Percentiles rank a stretch among this genome's conserved stretches.
Evolutionary conservation across 108 stramenopile genomes (phyloP).

Genomic region (Cyclotella sp.): DNA sequence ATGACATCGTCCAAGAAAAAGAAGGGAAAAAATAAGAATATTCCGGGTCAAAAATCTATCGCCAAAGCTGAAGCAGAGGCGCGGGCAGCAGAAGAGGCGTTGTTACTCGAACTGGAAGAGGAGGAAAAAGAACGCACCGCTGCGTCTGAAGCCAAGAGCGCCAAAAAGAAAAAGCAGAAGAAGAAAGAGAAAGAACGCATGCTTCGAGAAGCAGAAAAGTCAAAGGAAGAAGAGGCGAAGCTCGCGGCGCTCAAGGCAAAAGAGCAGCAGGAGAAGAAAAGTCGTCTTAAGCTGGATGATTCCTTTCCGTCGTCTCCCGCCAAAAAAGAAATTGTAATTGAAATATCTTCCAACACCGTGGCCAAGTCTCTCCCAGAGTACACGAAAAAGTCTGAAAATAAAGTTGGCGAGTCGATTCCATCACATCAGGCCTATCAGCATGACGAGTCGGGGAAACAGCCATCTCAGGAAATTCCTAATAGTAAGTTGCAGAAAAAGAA

Average conservation of each 20-base stretch:
- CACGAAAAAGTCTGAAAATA: background rate
- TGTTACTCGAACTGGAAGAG: conserved; percentile 83
- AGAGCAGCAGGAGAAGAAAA: conserved; percentile 53
- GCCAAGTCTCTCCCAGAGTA: background rate
- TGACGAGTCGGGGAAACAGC: background rate
- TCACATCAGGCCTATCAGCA: background rate
- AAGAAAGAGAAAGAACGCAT: conserved; percentile 87
- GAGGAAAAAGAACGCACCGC: conserved; percentile 77
- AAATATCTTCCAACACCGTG: conserved; percentile 14
- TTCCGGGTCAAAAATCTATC: conserved; percentile 42
- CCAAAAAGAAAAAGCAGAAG: conserved; percentile 84
- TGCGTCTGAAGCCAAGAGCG: conserved; percentile 74
- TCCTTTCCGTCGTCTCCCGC: conserved; percentile 3
- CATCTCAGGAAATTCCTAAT: background rate
- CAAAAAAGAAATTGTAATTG: conserved; percentile 36
- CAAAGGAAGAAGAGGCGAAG: conserved; percentile 66
- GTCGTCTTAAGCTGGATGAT: conserved; percentile 48
- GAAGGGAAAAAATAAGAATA: conserved; percentile 80
- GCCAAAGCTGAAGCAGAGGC: conserved; percentile 81
- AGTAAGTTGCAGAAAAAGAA: conserved; percentile 47
- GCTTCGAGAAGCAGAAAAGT: conserved; percentile 62
- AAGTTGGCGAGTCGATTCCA: conserved; percentile 13
- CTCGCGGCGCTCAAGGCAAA: conserved; percentile 61
- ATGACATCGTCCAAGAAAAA: conserved; percentile 66
- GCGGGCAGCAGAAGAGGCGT: conserved; percentile 82